Evolutionary conservation across 352 stramenopile species (phyloP).

Genomic region (Pythium chondricola): DNA sequence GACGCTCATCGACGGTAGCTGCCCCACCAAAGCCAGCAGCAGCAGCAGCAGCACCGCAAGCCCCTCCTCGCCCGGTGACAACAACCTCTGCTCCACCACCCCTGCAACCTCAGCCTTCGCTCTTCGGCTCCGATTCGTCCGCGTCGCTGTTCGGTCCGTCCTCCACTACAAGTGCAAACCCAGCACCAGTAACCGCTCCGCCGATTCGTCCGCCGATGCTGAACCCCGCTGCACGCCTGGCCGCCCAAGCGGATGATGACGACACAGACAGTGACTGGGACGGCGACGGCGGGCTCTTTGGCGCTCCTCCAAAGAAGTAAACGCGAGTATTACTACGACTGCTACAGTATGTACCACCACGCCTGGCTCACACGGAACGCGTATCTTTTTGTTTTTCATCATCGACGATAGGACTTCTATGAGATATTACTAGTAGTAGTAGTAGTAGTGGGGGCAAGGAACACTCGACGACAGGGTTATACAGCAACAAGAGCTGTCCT

Average conservation of each 20-base stretch:
- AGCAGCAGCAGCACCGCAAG: slow-evolving; percentile 3
- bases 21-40: slow-evolving; percentile 11
- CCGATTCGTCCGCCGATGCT: slow-evolving; percentile 39
- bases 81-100: slow-evolving; percentile 4
- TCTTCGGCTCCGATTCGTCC: slow-evolving; percentile 1
- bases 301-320: slow-evolving; percentile 17
- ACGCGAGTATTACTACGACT: too few species aligned
- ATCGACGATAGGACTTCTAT: slow-evolving; percentile 4
- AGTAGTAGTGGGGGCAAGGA: background rate
- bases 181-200: too few species aligned
- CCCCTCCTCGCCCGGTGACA: slow-evolving; percentile 5
- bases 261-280: slow-evolving; percentile 57
- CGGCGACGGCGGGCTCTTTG: slow-evolving; percentile 61
- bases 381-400: too few species aligned
- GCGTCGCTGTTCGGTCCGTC: slow-evolving; percentile 25
- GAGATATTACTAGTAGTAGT: background rate
- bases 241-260: slow-evolving; percentile 33
- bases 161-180: slow-evolving; percentile 1
- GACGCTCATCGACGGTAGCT: slow-evolving; percentile 26
- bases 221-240: slow-evolving; percentile 40
- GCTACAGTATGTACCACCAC: too few species aligned
- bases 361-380: too few species aligned
- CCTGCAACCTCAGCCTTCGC: slow-evolving; percentile 5
- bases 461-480: background rate
- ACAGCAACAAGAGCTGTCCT: too few species aligned